A percentile compares a stretch with the other conserved stretches of the same genome.
These are phyloP conservation scores for Eucalyptus caleyi DNA, from an alignment of 345 rosid genomes.

Conservation along the genomic window DNA sequence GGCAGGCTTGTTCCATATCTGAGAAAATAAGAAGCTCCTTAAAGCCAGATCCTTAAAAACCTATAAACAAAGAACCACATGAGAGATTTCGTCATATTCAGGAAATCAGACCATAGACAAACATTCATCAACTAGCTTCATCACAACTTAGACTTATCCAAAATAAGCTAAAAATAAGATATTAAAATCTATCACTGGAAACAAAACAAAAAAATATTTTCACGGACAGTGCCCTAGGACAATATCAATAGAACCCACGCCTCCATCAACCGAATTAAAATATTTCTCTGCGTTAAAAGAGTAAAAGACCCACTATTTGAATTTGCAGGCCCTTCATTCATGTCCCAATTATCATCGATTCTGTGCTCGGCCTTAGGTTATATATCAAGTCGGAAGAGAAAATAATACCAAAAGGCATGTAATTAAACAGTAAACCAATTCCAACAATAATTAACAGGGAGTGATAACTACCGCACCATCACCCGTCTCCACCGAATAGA, in stretches of 20 bases:
- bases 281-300: background rate
- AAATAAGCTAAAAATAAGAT: background rate
- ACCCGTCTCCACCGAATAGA: background rate
- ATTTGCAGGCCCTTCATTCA: background rate
- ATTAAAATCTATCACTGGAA: background rate
- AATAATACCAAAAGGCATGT: background rate
- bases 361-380: background rate
- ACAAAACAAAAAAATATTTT: background rate
- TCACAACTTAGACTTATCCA: background rate
- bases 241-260: background rate
- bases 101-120: background rate
- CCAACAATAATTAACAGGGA: background rate
- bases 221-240: background rate
- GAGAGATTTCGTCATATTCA: background rate
- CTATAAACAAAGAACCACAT: slow-evolving; percentile 12
- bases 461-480: background rate
- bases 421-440: background rate
- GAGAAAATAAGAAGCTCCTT: slow-evolving; percentile 12
- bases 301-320: background rate
- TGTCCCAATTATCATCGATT: background rate
- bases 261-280: background rate
- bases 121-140: background rate
- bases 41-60: slow-evolving; percentile 33
- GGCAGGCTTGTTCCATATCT: slow-evolving; percentile 65
- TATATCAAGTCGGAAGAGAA: background rate